Base-by-base conservation (phyloP, 129 eudicot genomes). In the Glebionis coronaria region DNA sequence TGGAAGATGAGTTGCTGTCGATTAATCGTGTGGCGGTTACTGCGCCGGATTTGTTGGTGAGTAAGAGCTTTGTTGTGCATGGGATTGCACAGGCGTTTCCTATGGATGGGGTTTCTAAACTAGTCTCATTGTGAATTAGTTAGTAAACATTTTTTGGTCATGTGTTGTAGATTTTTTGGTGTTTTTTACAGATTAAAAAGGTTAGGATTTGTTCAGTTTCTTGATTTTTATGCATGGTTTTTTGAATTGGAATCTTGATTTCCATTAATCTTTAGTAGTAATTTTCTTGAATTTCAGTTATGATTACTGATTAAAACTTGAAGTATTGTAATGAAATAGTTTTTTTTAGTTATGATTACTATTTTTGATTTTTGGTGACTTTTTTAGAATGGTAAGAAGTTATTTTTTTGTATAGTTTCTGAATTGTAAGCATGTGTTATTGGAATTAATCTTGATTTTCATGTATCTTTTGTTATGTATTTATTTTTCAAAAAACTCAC, bases 21-120 rank as follows among this genome's bases (percentile, higher is more conserved):
- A 56, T 83, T 12, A 71, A 77, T 19, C 56, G 82, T 35, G 88
- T 85, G 63, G 82, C 74, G 65, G 49, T 85, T 12, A 75, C 79
- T 20, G 54, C 78, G 12, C 90, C 87, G 0, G 86, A 89, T 79
- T 65, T 79, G 61, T 64, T 73, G 38, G 19, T 68, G 9, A 70
- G 82, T 3, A 56, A 70, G 72, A 76, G 70, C 44, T 79, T 85
- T 19, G 79, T 79, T 42, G 79, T 82, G 4, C 96, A 88, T 81
- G 92, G 91, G 56, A 82, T 88, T 61, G 85, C 89, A 5, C 61
- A 81, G 51, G 76, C 78, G 9, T 82, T 88, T 20, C 53, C 73
- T 14, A 66, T 75, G 74, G 77, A 69, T 58, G 75, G 75, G 67
- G 69, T 67, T 62, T 58, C 54, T 62, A 73, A 69, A 52, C 12